Conservation (phyloP, 1,139 yeast genomes). For the Zygosaccharomyces sapae region DNA sequence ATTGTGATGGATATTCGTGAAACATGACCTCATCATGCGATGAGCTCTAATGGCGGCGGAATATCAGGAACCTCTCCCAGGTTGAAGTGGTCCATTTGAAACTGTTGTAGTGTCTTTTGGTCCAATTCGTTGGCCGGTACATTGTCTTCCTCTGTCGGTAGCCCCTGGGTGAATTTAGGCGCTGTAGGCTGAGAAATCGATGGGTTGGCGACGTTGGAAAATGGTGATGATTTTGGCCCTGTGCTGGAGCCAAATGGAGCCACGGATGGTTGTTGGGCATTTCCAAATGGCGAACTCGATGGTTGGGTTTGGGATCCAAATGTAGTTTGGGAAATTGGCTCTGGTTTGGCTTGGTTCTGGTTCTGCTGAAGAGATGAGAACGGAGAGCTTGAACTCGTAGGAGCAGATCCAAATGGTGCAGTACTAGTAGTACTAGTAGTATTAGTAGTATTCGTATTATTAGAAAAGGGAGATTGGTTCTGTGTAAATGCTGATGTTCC, state of each 20-base stretch:
- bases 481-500: constrained; percentile 9
- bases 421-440: constrained; percentile 1
- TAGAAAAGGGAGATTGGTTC: constrained; percentile 28
- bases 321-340: constrained; percentile 4
- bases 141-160: constrained; percentile 33
- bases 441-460: constrained; percentile 6
- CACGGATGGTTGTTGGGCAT: constrained; percentile 5
- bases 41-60: constrained; percentile 56
- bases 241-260: constrained; percentile 8
- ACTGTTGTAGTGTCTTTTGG: constrained; percentile 45
- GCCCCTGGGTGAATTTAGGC: constrained; percentile 37
- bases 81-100: constrained; percentile 49
- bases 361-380: constrained; percentile 7
- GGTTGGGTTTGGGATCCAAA: constrained; percentile 10
- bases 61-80: constrained; percentile 74
- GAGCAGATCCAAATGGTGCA: constrained; percentile 10
- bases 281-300: constrained; percentile 9
- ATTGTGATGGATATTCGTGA: constrained; percentile 6
- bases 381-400: constrained; percentile 7
- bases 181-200: constrained; percentile 5
- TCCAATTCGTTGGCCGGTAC: constrained; percentile 41
- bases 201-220: constrained; percentile 1
- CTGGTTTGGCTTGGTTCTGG: not conserved
- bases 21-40: constrained; percentile 12
- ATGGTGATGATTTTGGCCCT: constrained; percentile 1